Evolutionary conservation across 768 basidiomycete species (phyloP), one percentile per base, ranked within the genome.

Genomic region (Hygrocybe punicea): DNA sequence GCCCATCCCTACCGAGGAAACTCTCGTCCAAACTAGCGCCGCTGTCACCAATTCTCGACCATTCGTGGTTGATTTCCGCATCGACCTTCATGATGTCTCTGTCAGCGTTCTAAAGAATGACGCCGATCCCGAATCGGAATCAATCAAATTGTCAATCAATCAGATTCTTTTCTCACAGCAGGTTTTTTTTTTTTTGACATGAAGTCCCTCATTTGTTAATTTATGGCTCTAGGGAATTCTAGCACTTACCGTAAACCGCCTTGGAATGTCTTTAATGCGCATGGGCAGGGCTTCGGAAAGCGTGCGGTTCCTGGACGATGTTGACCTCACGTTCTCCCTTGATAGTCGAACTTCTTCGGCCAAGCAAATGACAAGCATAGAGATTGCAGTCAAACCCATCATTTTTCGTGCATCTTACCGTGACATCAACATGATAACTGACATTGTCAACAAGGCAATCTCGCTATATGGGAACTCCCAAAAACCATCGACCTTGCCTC

Each of bases 371-470:
- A 87, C 88, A 9, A 92, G 79, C 64, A 87, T 98, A 57, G 94
- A 97, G 66, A 67, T 94, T n/a, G 76, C 80, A 16, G 74, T 84
- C 23, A 87, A 91, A 58, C 89, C 94, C 2, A 81, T 99, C 62
- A 82, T 98, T 53, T 87, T 99, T 69, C 83, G 97, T 23, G 93
- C 93, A n/a, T 98, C 96, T 0, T 93, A 94, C 65, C 84, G 92
- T 17, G 97, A 99, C 67, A 91, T 98, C 69, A 84, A 83, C 61
- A 81, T 98, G 61, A 98, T 98, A 61, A 85, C 81, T 46, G 76
- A 84, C 3, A 95, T 96, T 59, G 80, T 91, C 63, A 92, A 93
- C 68, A 92, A 87, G 59, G 97, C 93, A 0, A 73, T 91, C 35
- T 86, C 88, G 56, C 77, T 93, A n/a, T 93, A 91, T 61, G 71